Percentiles rank a stretch among this genome's conserved stretches.
phyloP scores from a whole-genome alignment of 176 grass and related monocot genomes.

The Secale cereale region DNA sequence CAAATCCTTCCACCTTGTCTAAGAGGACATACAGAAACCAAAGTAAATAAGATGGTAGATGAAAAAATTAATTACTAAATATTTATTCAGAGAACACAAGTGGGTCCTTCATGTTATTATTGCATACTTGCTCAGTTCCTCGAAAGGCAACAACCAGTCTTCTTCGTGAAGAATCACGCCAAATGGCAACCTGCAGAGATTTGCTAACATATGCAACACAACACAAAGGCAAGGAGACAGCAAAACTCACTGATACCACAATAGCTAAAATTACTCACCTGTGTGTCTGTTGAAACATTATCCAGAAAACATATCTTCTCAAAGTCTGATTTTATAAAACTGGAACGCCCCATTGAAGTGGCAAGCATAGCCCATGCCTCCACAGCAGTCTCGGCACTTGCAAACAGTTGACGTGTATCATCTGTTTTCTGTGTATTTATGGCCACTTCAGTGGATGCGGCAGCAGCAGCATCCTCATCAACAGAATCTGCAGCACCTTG shows the following conservation, averaged over 20 bases:
- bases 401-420: slow-evolving; percentile 71
- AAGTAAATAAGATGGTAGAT: slow-evolving; percentile 22
- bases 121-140: slow-evolving; percentile 94
- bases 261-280: slow-evolving; percentile 30
- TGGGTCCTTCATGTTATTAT: slow-evolving; percentile 30
- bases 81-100: slow-evolving; percentile 6
- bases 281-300: slow-evolving; percentile 80
- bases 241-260: slow-evolving; percentile 2
- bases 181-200: slow-evolving; percentile 70
- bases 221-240: background rate
- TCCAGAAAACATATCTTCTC: slow-evolving; percentile 98
- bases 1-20: slow-evolving; percentile 97
- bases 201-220: slow-evolving; percentile 18
- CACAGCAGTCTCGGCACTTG: slow-evolving; percentile 91
- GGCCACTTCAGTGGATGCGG: slow-evolving; percentile 22
- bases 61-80: background rate
- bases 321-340: slow-evolving; percentile 98
- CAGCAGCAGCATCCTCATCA: slow-evolving; percentile 26
- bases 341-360: slow-evolving; percentile 76
- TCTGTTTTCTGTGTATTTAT: slow-evolving; percentile 53
- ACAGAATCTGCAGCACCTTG: slow-evolving; percentile 35
- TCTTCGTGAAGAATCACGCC: slow-evolving; percentile 84
- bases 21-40: slow-evolving; percentile 26
- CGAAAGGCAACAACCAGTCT: slow-evolving; percentile 83
- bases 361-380: slow-evolving; percentile 98